phyloP scores from a whole-genome alignment of 148 eudicot species.

The Spergularia bocconei region DNA sequence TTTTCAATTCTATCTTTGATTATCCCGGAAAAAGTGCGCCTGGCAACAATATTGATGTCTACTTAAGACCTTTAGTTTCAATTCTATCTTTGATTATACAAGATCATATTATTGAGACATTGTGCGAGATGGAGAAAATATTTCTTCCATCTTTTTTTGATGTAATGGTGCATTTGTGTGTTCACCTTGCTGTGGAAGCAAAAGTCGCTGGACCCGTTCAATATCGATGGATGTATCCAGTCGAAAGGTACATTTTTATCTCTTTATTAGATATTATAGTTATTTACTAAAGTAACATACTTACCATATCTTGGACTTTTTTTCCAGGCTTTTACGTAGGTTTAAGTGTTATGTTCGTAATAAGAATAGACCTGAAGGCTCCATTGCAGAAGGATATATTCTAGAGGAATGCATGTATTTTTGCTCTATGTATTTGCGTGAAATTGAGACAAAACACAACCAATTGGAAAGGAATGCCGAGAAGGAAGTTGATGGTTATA shows the following conservation, averaged over 20 bases:
- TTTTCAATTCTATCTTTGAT: too few species aligned
- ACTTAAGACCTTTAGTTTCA: too few species aligned
- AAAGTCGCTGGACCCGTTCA: constrained; percentile 11
- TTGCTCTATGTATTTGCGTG: constrained; percentile 10
- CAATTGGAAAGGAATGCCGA: constrained; percentile 6
- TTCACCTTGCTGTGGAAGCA: not conserved
- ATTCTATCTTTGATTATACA: not conserved
- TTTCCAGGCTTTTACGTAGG: not conserved
- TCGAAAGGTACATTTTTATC: not conserved
- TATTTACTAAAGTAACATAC: too few species aligned
- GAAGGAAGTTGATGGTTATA: not conserved
- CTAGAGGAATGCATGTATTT: constrained; percentile 9
- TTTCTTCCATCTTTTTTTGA: constrained; percentile 19
- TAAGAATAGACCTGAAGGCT: constrained; percentile 11
- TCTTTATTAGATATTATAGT: not conserved
- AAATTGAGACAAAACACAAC: constrained; percentile 14
- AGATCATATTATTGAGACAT: not conserved
- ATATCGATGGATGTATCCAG: constrained; percentile 13
- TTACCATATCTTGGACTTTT: too few species aligned
- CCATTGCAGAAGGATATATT: constrained; percentile 20
- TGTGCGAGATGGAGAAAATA: constrained; percentile 10
- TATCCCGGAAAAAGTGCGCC: too few species aligned
- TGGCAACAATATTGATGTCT: too few species aligned
- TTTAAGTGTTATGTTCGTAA: constrained; percentile 14
- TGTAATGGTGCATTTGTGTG: constrained; percentile 11